phyloP scores from a whole-genome alignment of 2,329 filamentous ascomycete species.

The Rhynchosporium secalis region DNA sequence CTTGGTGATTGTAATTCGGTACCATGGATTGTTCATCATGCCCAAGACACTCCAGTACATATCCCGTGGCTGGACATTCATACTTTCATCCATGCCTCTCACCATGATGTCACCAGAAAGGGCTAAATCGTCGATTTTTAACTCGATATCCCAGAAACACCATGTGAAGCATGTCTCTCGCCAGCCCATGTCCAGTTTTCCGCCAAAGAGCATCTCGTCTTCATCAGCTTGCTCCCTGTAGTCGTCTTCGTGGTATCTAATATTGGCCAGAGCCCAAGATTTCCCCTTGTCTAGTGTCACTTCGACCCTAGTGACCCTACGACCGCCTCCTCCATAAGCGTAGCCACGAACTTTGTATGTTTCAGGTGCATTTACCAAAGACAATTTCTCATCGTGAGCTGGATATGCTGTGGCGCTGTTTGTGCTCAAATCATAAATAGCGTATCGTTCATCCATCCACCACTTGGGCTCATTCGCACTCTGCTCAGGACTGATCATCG shows the following conservation, averaged over 20 bases:
- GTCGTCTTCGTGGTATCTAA: constrained; percentile 81
- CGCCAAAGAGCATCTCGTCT: constrained; percentile 69
- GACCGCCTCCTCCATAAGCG: constrained; percentile 86
- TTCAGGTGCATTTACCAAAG: constrained; percentile 48
- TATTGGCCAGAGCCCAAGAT: constrained; percentile 74
- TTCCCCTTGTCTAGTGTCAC: constrained; percentile 80
- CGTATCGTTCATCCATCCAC: constrained; percentile 89
- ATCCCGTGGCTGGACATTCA: constrained; percentile 83
- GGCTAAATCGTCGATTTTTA: constrained; percentile 62
- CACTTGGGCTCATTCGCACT: constrained; percentile 70
- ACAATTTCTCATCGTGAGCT: constrained; percentile 70
- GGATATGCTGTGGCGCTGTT: constrained; percentile 84
- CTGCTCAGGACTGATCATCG: constrained; percentile 79
- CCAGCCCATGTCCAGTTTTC: constrained; percentile 77
- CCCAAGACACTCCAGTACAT: constrained; percentile 96
- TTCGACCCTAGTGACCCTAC: constrained; percentile 78
- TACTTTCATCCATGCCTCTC: constrained; percentile 84
- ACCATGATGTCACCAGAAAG: constrained; percentile 73
- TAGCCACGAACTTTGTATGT: constrained; percentile 75
- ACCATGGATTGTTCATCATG: constrained; percentile 99
- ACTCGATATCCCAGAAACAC: constrained; percentile 83
- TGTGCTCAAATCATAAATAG: constrained; percentile 87
- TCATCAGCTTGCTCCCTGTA: constrained; percentile 65
- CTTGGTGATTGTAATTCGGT: constrained; percentile 72
- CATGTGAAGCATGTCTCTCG: constrained; percentile 83